phyloP scores from a whole-genome alignment of 345 rosid species.

The Clausena lansium region DNA sequence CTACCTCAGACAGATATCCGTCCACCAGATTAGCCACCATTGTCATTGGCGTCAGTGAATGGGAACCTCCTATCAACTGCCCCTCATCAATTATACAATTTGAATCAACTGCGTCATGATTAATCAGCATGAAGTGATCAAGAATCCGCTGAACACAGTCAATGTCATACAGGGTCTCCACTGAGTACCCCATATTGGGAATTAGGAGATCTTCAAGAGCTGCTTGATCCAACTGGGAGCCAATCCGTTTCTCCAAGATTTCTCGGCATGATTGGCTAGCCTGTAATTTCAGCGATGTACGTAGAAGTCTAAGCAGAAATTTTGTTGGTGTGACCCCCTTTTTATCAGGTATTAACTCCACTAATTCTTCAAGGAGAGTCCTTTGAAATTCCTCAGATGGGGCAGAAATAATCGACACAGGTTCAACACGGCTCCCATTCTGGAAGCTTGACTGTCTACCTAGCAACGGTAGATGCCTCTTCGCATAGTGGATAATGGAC shows the following conservation, averaged over 20 bases:
- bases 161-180: slow-evolving; percentile 73
- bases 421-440: slow-evolving; percentile 22
- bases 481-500: slow-evolving; percentile 63
- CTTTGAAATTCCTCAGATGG: slow-evolving; percentile 46
- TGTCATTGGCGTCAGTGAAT: slow-evolving; percentile 50
- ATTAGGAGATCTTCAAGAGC: slow-evolving; percentile 75
- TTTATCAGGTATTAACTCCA: slow-evolving; percentile 57
- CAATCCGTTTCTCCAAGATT: slow-evolving; percentile 67
- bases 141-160: slow-evolving; percentile 87
- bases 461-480: slow-evolving; percentile 64
- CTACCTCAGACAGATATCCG: slow-evolving; percentile 87
- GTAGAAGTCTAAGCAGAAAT: slow-evolving; percentile 78
- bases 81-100: slow-evolving; percentile 46
- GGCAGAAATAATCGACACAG: slow-evolving; percentile 27
- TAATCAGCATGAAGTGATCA: slow-evolving; percentile 60
- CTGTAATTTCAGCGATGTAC: slow-evolving; percentile 68
- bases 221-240: slow-evolving; percentile 71
- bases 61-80: slow-evolving; percentile 47
- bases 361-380: slow-evolving; percentile 72
- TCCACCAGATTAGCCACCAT: slow-evolving; percentile 80
- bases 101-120: slow-evolving; percentile 30
- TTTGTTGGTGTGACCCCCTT: slow-evolving; percentile 56
- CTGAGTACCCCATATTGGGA: slow-evolving; percentile 71
- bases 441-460: slow-evolving; percentile 47
- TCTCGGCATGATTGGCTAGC: slow-evolving; percentile 52